Evolutionary conservation across 2,329 filamentous ascomycete species (phyloP).

Genomic region (Fusarium sp.): DNA sequence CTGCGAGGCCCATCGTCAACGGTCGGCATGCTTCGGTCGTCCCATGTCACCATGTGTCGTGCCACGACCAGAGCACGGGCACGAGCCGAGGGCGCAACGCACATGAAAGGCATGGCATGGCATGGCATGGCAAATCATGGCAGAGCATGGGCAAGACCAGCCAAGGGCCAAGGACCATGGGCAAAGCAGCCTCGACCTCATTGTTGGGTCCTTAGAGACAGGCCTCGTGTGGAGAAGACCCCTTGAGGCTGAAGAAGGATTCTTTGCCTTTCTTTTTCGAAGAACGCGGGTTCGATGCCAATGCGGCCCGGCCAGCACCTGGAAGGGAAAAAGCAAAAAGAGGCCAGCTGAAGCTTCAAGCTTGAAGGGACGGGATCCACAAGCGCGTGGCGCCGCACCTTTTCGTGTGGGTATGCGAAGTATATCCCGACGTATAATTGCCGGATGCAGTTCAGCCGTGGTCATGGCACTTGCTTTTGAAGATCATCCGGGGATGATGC

Average conservation of each 20-base stretch:
- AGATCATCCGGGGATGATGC: constrained; percentile 8
- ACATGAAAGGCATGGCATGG: constrained; percentile 22
- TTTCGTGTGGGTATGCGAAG: constrained; percentile 36
- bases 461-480: constrained; percentile 20
- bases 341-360: constrained; percentile 7
- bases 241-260: constrained; percentile 46
- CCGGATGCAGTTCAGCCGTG: constrained; percentile 23
- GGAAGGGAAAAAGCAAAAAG: constrained; percentile 41
- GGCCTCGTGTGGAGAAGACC: constrained; percentile 31
- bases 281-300: constrained; percentile 41
- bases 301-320: constrained; percentile 39
- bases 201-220: constrained; percentile 9
- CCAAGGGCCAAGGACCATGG: background rate
- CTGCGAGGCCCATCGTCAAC: constrained; percentile 29
- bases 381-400: constrained; percentile 43
- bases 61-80: constrained; percentile 41
- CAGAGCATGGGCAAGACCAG: background rate
- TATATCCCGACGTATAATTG: constrained; percentile 37
- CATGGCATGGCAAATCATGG: constrained; percentile 18
- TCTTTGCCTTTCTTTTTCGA: constrained; percentile 13
- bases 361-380: constrained; percentile 42
- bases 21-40: constrained; percentile 41
- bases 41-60: constrained; percentile 46
- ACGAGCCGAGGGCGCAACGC: constrained; percentile 33
- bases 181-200: constrained; percentile 18